A percentile compares a stretch with the other conserved stretches of the same genome.
These are phyloP conservation scores for Sisymbrium altissimum DNA, from an alignment of 345 rosid species.

Conservation along the genomic window DNA sequence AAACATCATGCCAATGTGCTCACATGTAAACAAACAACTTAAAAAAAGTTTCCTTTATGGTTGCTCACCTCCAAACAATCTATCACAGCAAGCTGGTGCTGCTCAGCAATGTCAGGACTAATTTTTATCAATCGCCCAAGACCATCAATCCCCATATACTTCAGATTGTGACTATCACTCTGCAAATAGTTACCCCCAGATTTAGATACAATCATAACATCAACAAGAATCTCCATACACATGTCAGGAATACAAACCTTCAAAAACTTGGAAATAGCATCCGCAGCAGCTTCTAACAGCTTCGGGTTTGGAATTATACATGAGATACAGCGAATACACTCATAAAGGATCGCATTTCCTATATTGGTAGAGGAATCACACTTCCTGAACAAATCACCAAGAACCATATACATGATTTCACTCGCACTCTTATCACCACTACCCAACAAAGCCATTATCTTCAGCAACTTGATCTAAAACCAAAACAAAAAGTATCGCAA, in stretches of 20 bases:
- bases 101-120: constrained; percentile 93
- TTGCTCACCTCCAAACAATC: constrained; percentile 95
- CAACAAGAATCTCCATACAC: neutral
- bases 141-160: constrained; percentile 96
- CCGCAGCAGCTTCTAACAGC: constrained; percentile 87
- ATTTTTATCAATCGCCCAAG: constrained; percentile 87
- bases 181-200: constrained; percentile 38
- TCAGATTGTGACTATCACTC: constrained; percentile 96
- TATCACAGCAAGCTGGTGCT: constrained; percentile 96
- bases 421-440: constrained; percentile 96
- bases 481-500: neutral
- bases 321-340: constrained; percentile 91
- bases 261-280: constrained; percentile 77
- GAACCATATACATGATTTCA: constrained; percentile 88
- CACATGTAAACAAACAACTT: neutral
- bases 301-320: constrained; percentile 78
- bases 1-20: neutral
- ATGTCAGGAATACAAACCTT: constrained; percentile 52
- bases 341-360: constrained; percentile 89
- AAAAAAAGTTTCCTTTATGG: neutral
- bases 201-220: constrained; percentile 12
- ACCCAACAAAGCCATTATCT: constrained; percentile 88
- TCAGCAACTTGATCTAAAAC: constrained; percentile 81
- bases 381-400: constrained; percentile 88
- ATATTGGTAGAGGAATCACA: constrained; percentile 83